Conservation (phyloP, 257 asterid genomes). For the Coffea eugenioides region DNA sequence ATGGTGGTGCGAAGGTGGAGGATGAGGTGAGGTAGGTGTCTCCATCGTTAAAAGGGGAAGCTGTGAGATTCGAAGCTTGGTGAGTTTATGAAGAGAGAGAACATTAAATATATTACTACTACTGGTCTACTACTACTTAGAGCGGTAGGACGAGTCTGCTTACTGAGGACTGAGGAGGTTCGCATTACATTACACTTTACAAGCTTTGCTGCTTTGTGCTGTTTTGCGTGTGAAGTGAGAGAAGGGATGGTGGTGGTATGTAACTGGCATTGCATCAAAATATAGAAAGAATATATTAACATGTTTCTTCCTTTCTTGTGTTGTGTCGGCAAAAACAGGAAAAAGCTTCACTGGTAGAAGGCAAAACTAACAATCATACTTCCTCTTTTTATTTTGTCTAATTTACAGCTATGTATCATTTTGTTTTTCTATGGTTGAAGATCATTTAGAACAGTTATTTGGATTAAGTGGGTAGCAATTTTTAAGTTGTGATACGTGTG, state of each 20-base stretch:
- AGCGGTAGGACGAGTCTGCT: neutral
- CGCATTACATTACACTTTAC: no score
- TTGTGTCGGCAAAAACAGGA: conserved; percentile 51
- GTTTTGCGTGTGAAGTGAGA: neutral
- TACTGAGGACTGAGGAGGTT: no score
- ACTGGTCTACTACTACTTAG: no score
- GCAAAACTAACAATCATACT: neutral
- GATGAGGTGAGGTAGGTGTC: conserved; percentile 34
- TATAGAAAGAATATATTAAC: neutral
- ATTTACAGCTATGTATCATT: no score
- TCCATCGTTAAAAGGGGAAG: conserved; percentile 55
- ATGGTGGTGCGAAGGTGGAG: neutral
- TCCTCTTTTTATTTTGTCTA: no score
- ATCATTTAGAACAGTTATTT: no score
- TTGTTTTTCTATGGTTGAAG: no score
- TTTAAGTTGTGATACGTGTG: no score
- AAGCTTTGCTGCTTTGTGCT: no score
- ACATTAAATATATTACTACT: neutral
- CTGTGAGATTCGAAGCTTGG: conserved; percentile 63
- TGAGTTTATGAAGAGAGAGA: conserved; percentile 39
- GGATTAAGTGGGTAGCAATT: no score
- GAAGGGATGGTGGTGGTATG: neutral
- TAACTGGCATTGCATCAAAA: neutral
- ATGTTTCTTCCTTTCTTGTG: neutral
- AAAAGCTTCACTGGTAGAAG: neutral